phyloP scores from a whole-genome alignment of 108 stramenopile genomes.

The Skeletonema menzelii region DNA sequence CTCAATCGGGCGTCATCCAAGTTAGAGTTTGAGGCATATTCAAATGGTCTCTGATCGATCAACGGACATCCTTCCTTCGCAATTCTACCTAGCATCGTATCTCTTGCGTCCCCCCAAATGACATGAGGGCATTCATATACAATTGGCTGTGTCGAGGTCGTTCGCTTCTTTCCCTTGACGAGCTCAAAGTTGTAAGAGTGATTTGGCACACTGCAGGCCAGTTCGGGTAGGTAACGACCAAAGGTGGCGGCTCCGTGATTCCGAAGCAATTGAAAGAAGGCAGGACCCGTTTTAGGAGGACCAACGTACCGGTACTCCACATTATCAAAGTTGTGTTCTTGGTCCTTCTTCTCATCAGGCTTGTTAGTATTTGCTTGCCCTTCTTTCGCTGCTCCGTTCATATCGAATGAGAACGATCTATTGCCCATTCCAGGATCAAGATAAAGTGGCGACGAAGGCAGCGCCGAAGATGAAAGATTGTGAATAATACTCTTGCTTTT shows the following conservation, averaged over 20 bases:
- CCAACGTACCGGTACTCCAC: constrained; percentile 43
- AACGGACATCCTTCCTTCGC: constrained; percentile 44
- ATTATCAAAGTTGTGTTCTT: constrained; percentile 27
- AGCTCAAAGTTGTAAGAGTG: constrained; percentile 37
- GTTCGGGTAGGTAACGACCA: constrained; percentile 44
- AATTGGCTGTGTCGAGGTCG: constrained; percentile 35
- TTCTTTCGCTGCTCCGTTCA: background rate
- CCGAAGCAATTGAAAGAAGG: constrained; percentile 37
- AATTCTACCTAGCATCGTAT: constrained; percentile 27
- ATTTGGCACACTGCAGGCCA: constrained; percentile 46
- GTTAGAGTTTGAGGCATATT: constrained; percentile 42
- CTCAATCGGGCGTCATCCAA: constrained; percentile 28
- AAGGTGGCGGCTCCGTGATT: constrained; percentile 39
- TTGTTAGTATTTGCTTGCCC: background rate
- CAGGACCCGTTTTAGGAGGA: constrained; percentile 30
- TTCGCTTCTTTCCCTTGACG: constrained; percentile 14
- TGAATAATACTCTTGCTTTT: background rate
- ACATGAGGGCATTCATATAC: constrained; percentile 46
- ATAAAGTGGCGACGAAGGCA: background rate
- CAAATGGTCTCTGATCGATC: constrained; percentile 36
- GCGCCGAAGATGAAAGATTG: background rate
- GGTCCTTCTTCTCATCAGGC: background rate
- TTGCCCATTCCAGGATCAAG: background rate
- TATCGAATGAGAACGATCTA: background rate
- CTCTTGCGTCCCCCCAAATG: constrained; percentile 42